Conservation (phyloP, 495 filamentous ascomycete genomes). For the Neurospora sp. region DNA sequence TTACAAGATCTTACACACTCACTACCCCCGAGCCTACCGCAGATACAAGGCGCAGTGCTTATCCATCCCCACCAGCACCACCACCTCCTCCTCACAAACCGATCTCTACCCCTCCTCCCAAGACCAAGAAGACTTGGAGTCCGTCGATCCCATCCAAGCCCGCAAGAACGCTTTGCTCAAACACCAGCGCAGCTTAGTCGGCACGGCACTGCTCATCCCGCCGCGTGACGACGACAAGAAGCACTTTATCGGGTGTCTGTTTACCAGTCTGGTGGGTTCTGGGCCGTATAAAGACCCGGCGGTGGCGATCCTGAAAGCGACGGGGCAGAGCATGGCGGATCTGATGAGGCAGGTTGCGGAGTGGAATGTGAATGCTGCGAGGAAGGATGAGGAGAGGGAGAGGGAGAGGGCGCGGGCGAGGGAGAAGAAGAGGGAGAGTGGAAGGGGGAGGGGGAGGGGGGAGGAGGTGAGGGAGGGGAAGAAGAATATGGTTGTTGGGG, state of each 20-base stretch:
- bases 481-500: background rate
- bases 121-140: background rate
- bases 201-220: constrained; percentile 15
- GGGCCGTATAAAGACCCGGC: constrained; percentile 2
- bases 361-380: background rate
- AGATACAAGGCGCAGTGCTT: constrained; percentile 13
- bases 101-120: background rate
- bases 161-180: background rate
- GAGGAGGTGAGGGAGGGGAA: background rate
- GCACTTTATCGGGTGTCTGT: constrained; percentile 21
- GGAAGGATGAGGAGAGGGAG: background rate
- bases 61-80: background rate
- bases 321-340: constrained; percentile 11
- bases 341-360: constrained; percentile 13
- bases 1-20: constrained; percentile 9
- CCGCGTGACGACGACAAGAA: background rate
- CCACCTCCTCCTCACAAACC: background rate
- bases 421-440: background rate
- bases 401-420: background rate
- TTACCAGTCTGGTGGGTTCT: background rate
- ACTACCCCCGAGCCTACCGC: constrained; percentile 13
- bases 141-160: background rate
- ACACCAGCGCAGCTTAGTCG: constrained; percentile 3
- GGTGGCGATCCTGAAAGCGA: constrained; percentile 8
- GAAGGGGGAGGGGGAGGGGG: background rate